These are phyloP conservation scores for Carallia brachiata DNA, from an alignment of 345 rosid species.

Conservation along the genomic window DNA sequence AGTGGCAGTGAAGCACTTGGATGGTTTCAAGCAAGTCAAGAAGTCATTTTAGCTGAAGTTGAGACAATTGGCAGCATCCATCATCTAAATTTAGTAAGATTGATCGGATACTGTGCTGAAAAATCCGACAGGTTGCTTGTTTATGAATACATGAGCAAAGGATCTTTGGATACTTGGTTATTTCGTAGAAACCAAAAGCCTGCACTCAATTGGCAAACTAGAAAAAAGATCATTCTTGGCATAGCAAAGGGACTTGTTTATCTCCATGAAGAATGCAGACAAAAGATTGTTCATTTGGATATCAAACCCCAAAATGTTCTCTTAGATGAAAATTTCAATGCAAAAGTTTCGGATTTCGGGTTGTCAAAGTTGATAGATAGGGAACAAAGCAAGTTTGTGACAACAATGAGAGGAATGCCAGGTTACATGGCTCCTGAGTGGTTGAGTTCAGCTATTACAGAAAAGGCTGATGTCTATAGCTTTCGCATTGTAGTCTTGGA, in stretches of 20 bases:
- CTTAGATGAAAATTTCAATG: slow-evolving; percentile 3
- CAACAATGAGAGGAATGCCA: slow-evolving; percentile 14
- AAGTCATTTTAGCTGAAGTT: slow-evolving; percentile 68
- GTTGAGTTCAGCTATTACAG: background rate
- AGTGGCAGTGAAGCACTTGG: slow-evolving; percentile 80
- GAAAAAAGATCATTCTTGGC: slow-evolving; percentile 10
- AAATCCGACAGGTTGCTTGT: slow-evolving; percentile 13
- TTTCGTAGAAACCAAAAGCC: background rate
- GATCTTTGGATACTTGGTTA: slow-evolving; percentile 17
- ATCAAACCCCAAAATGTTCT: slow-evolving; percentile 19
- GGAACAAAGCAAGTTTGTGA: background rate
- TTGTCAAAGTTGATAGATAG: slow-evolving; percentile 2
- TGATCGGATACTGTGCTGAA: slow-evolving; percentile 12
- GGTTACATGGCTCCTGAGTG: slow-evolving; percentile 22
- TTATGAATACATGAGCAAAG: slow-evolving; percentile 18
- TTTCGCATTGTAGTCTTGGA: slow-evolving; percentile 12
- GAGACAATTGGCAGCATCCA: slow-evolving; percentile 60
- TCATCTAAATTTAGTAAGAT: slow-evolving; percentile 35
- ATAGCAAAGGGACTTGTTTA: background rate
- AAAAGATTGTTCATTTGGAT: slow-evolving; percentile 9
- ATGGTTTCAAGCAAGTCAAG: slow-evolving; percentile 59
- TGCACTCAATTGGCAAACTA: slow-evolving; percentile 8
- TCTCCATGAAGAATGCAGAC: slow-evolving; percentile 19
- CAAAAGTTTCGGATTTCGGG: slow-evolving; percentile 22
- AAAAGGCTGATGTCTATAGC: slow-evolving; percentile 11